Conservation (phyloP, 169 alveolate species). For the Eimeria zaria region DNA sequence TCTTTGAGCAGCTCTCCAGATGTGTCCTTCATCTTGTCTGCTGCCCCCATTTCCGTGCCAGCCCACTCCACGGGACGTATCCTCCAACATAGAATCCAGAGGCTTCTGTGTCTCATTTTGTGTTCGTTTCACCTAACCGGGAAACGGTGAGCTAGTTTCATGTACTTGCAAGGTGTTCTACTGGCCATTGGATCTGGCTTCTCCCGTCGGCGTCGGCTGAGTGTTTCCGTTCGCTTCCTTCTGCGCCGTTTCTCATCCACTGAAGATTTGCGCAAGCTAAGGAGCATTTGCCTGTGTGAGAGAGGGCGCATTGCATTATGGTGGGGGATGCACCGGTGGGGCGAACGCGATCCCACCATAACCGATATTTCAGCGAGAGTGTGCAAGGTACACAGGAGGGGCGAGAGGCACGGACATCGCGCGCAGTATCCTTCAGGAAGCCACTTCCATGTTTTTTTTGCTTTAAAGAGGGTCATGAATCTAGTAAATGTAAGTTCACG, state of each 20-base stretch:
- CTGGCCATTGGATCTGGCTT: background rate
- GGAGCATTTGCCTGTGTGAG: background rate
- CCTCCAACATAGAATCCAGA: background rate
- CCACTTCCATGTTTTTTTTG: background rate
- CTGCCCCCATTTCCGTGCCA: background rate
- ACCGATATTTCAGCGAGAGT: constrained; percentile 14
- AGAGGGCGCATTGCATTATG: background rate
- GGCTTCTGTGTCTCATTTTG: background rate
- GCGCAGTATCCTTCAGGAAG: background rate
- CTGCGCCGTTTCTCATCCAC: background rate
- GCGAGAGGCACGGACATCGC: background rate
- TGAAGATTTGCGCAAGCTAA: background rate
- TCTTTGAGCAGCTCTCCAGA: background rate
- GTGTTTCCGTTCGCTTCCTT: background rate
- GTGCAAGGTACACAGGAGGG: constrained; percentile 1
- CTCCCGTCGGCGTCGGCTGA: background rate
- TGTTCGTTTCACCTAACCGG: background rate
- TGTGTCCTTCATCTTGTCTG: background rate
- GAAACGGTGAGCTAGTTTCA: background rate
- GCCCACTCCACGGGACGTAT: background rate
- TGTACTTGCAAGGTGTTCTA: background rate
- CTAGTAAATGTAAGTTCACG: background rate
- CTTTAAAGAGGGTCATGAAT: constrained; percentile 51
- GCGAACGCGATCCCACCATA: background rate
- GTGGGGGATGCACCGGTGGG: background rate